Percentiles rank a stretch among this genome's conserved stretches.
Evolutionary conservation across 1,284 basidiomycete genomes (phyloP).

Genomic region (Malassezia brasiliensis): DNA sequence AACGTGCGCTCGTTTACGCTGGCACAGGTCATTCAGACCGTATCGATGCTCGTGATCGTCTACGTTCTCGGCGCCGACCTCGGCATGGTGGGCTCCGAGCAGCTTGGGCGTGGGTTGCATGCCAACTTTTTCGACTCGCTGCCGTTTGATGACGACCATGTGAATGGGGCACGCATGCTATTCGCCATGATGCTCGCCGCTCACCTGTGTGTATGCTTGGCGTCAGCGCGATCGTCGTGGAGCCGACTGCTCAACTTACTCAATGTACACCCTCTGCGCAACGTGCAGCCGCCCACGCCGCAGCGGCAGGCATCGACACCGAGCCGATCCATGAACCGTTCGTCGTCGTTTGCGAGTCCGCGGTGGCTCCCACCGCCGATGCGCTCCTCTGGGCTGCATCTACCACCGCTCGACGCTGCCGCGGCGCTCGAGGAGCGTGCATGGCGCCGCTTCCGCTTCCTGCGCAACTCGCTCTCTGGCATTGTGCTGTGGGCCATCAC

Average conservation of each 20-base stretch:
- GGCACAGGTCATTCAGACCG: conserved; percentile 35
- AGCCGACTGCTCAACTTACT: conserved; percentile 31
- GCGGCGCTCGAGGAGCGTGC: not conserved
- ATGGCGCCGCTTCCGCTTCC: conserved; percentile 7
- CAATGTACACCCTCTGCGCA: conserved; percentile 28
- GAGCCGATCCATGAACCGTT: conserved; percentile 7
- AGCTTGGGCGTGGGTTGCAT: conserved; percentile 27
- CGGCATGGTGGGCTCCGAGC: conserved; percentile 26
- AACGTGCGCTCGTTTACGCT: conserved; percentile 40
- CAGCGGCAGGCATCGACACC: conserved; percentile 1
- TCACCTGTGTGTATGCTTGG: conserved; percentile 38
- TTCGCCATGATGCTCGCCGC: conserved; percentile 34
- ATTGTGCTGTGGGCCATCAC: conserved; percentile 34
- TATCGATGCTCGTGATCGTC: conserved; percentile 25
- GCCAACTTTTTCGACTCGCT: conserved; percentile 39
- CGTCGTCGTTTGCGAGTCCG: not conserved
- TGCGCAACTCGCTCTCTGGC: conserved; percentile 31
- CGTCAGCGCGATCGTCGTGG: conserved; percentile 40
- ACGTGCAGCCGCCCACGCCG: conserved; percentile 6
- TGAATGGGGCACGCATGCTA: conserved; percentile 31
- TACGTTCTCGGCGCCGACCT: conserved; percentile 28
- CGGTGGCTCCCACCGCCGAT: not conserved
- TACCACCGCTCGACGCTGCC: not conserved
- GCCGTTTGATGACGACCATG: conserved; percentile 29
- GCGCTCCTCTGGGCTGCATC: not conserved